A percentile compares a stretch with the other conserved stretches of the same genome.
These are phyloP conservation scores for Leccinum angustisporum DNA, from an alignment of 1,284 basidiomycete genomes.

Conservation along the genomic window DNA sequence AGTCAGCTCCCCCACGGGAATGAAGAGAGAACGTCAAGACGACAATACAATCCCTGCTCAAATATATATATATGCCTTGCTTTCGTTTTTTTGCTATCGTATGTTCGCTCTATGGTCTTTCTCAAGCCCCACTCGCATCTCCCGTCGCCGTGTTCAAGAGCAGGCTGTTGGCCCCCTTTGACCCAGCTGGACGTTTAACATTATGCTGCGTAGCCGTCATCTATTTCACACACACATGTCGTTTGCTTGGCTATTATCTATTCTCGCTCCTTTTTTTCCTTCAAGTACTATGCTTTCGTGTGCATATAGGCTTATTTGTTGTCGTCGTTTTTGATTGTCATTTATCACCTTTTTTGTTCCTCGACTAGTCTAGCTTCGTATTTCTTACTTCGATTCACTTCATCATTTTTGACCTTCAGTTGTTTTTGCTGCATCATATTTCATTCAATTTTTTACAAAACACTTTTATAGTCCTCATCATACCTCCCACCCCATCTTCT, in stretches of 20 bases:
- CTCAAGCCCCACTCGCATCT: constrained; percentile 29
- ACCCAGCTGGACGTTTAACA: constrained; percentile 27
- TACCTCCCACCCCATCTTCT: constrained; percentile 12
- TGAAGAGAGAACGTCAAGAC: constrained; percentile 17
- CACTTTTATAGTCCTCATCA: constrained; percentile 18
- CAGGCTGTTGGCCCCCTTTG: constrained; percentile 11
- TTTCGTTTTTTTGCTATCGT: constrained; percentile 33
- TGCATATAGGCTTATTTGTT: constrained; percentile 27
- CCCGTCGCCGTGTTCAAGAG: constrained; percentile 2
- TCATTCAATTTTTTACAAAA: constrained; percentile 15
- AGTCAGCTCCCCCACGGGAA: constrained; percentile 29
- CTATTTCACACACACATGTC: constrained; percentile 23
- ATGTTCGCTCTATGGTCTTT: constrained; percentile 16
- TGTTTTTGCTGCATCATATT: constrained; percentile 17
- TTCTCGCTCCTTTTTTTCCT: constrained; percentile 4
- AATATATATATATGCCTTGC: constrained; percentile 28
- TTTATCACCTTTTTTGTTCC: constrained; percentile 27
- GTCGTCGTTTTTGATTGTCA: constrained; percentile 26
- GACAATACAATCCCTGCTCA: constrained; percentile 12
- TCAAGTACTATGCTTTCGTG: constrained; percentile 26
- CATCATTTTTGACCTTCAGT: constrained; percentile 5
- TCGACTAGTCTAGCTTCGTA: constrained; percentile 11
- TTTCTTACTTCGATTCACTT: constrained; percentile 3
- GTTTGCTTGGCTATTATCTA: constrained; percentile 32
- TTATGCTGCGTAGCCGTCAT: constrained; percentile 25